Evolutionary conservation across 2,329 filamentous ascomycete species (phyloP), one percentile per base, ranked within the genome.

Genomic region (Verticillium klebahnii): DNA sequence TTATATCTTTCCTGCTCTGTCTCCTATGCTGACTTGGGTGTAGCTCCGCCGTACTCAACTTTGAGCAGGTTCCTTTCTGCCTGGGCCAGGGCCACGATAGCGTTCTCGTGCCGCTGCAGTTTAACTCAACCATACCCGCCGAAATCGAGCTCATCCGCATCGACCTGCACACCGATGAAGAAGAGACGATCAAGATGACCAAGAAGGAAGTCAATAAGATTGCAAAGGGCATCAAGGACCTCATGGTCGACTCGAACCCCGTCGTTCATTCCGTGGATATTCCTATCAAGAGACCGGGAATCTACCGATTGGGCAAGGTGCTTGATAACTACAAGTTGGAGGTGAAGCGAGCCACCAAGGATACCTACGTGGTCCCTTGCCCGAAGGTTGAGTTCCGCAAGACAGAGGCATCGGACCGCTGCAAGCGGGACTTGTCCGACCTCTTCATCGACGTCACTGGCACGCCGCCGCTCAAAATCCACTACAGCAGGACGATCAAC

Each of bases 291-390:
- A 95, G 95, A 74, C 87, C 92, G 1, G 95, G 95, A 39, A 84
- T 96, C 23, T 99, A 99, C 75, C 85, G 89, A 52, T 82, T 99
- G 36, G 85, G 89, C 62, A 92, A 88, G 72, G 93, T 99, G 11
- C 79, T 97, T 65, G 95, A 99, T 73, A 89, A 96, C 73, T 95
- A 96, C 63, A 96, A 97, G 74, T 85, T 99, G 36, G 93, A 98
- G 73, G 92, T 97, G 12, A 92, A 93, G 69, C 87, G 90, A 50
- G 82, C 85, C 50, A 84, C 82, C 59, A 88, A 88, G 57, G 91
- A 95, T 69, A 90, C 93, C 0, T 89, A 96, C 60, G 89, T 99
- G 57, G 92, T 96, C 14, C 81, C 86, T 32, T 99, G 95, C 72
- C 95, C 95, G 1, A 88, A 87, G 67, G 95, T 92, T 23, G 82